Conservation (phyloP, 345 rosid species). For the Anacardium occidentale region DNA sequence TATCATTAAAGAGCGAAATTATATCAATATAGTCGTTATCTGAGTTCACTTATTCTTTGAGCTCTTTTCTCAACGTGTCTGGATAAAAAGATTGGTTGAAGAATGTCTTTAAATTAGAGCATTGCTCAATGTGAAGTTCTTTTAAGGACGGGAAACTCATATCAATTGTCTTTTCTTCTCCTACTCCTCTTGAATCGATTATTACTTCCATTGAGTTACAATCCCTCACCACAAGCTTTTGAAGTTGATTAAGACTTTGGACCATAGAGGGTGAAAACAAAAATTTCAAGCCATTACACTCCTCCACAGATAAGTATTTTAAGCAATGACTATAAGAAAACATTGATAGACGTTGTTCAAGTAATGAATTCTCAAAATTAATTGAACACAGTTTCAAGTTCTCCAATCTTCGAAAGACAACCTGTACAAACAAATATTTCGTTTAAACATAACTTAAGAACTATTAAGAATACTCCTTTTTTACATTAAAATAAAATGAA, state of each 20-base stretch:
- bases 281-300: too few relatives aligned
- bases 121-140: too few relatives aligned
- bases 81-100: too few relatives aligned
- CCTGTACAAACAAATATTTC: not conserved
- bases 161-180: too few relatives aligned
- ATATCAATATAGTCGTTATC: not conserved
- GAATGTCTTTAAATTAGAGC: too few relatives aligned
- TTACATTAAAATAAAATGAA: not conserved
- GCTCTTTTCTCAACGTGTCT: not conserved
- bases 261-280: too few relatives aligned
- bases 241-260: too few relatives aligned
- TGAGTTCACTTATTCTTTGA: too few relatives aligned
- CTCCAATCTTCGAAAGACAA: constrained; percentile 1
- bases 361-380: not conserved
- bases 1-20: not conserved
- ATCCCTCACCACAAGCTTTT: too few relatives aligned
- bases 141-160: too few relatives aligned
- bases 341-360: not conserved
- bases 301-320: not conserved
- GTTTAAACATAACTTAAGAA: not conserved
- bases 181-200: too few relatives aligned
- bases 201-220: too few relatives aligned
- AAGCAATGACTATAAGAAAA: not conserved
- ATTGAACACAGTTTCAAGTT: not conserved
- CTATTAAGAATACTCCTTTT: not conserved